Evolutionary conservation across 2,329 filamentous ascomycete genomes (phyloP), one percentile per base, ranked within the genome.

Genomic region (Colletotrichum ledebouriae): DNA sequence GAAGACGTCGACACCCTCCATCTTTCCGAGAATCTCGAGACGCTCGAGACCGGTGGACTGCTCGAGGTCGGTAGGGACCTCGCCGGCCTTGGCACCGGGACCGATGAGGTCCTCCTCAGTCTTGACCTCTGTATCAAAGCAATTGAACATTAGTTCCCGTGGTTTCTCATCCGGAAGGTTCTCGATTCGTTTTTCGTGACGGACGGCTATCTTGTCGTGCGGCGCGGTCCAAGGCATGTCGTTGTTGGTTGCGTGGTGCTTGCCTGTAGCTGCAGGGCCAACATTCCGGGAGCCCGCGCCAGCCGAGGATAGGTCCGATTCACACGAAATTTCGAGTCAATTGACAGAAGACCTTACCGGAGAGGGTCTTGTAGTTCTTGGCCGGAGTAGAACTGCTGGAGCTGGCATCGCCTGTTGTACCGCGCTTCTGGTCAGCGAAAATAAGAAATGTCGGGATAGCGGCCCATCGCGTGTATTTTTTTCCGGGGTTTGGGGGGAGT

Each of bases 21-120:
- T 97, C 90, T 99, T 99, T 84, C 96, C 96, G 80, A 99, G 87
- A 78, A 99, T 96, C 85, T 99, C 96, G 75, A 99, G 89, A 89
- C 96, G 94, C 87, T 99, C 96, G 70, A 98, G 88, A 92, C 96
- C 96, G 75, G 96, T 98, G 69, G 96, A 85, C 83, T 99, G 96
- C 82, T 98, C 94, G 79, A 97, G 83, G 83, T 99, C 96, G 84
- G 93, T 97, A 73, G 96, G 94, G 74, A 99, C 86, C 80, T 92
- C 92, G 79, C 96, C 95, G 72, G 90, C 84, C 75, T 88, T 82
- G 76, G 92, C 94, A 85, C 96, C 96, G 39, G 94, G 92, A 72
- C 92, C 88, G 73, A 97, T 74, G 69, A 99, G 92, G 82, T 99
- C 96, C n/a, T 89, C 87, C 74, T 92, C 88, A 73, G 79, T 83